Evolutionary conservation across 352 stramenopile genomes (phyloP), one percentile per base, ranked within the genome.

Genomic region (Thalassiosira mediterranea): DNA sequence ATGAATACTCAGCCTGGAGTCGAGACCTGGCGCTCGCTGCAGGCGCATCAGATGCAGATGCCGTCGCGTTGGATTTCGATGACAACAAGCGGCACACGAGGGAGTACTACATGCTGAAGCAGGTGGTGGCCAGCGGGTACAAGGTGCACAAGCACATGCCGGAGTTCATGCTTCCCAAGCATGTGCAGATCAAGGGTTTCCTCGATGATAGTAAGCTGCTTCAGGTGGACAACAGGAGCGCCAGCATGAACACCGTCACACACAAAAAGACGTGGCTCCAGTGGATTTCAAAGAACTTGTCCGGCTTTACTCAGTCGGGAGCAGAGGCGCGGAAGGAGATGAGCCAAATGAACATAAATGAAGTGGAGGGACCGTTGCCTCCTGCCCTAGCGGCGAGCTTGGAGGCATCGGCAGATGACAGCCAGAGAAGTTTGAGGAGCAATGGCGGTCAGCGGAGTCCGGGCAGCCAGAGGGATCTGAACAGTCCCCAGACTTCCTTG

Each of bases 81-180:
- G 60, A 87, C 60, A 68, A 81, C 42, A 84, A 73, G 57, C 46
- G 64, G 5, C 68, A 81, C 13, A 76, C 81, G n/a, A 47, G 86
- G 38, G 86, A 92, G 57, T 92, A 89, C 66, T 92, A 88, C 31
- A 65, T 92, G 10, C 63, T 90, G 29, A 90, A 92, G 64, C 84
- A 90, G 60, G 76, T 83, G 1, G 64, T 79, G 23, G 21, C 31
- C 11, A 76, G 54, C 53, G 74, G 63, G 13, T 76, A 72, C 51
- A 58, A 47, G 47, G 74, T 83, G 46, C 74, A 83, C 59, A 83
- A 76, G 26, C 68, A 83, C 57, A 83, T 83, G 74, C 74, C 74
- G 15, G 15, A 83, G 40, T 83, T 83, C 38, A 83, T 83, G 74
- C 25, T 79, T 21, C 74, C 74, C 17, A 75, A 75, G 37, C 70